Conservation (phyloP, 768 basidiomycete species). For the Hygrophoropsis aurantiaca region DNA sequence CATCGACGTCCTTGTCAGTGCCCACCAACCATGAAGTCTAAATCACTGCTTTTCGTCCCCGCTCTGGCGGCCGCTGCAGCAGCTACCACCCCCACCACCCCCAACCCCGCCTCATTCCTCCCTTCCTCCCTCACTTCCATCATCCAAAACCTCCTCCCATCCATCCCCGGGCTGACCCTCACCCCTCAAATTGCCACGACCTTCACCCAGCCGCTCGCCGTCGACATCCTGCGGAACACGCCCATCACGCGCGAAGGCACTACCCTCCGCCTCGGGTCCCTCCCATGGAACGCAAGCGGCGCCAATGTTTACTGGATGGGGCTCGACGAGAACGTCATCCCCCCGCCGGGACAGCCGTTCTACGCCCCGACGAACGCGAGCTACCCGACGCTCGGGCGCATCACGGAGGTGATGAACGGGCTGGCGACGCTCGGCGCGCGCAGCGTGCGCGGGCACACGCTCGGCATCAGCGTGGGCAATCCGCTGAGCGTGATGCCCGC, state of each 20-base stretch:
- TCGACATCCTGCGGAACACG: conserved; percentile 1
- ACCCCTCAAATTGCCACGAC: conserved; percentile 2
- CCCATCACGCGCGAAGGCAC: conserved; percentile 3
- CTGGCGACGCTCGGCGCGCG: conserved; percentile 20
- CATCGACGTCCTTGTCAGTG: too few species aligned
- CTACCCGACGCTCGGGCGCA: conserved; percentile 8
- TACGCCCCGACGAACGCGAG: conserved; percentile 5
- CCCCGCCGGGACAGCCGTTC: conserved; percentile 4
- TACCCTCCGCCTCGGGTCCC: conserved; percentile 1
- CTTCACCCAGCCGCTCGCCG: background rate
- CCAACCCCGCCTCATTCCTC: too few species aligned
- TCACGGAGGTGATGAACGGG: conserved; percentile 7
- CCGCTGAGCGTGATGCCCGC: conserved; percentile 25
- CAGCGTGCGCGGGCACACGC: conserved; percentile 25
- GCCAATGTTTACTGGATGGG: conserved; percentile 34
- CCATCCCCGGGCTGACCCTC: background rate
- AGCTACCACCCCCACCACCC: too few species aligned
- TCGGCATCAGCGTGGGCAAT: conserved; percentile 29
- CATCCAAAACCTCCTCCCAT: background rate
- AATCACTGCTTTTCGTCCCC: too few species aligned
- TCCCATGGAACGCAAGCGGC: conserved; percentile 11
- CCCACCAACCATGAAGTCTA: too few species aligned
- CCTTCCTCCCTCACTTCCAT: too few species aligned
- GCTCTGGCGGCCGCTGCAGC: too few species aligned
- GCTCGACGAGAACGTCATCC: conserved; percentile 30